phyloP scores from a whole-genome alignment of 2,329 filamentous ascomycete species.

The Hypocreales sp. region DNA sequence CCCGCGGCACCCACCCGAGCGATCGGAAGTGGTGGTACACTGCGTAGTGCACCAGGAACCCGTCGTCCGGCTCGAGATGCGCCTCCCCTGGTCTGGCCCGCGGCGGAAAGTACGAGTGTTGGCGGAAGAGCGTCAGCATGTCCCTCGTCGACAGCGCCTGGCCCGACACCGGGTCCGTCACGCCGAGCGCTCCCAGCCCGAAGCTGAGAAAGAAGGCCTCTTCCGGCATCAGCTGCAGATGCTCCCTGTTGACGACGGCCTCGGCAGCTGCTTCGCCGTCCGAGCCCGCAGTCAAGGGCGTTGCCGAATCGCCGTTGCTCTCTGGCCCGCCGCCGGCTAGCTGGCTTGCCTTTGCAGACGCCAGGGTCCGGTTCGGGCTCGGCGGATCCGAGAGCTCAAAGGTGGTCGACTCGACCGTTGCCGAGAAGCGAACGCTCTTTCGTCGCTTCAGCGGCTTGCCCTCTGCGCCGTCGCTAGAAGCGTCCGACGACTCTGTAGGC shows the following conservation, averaged over 20 bases:
- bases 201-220: conserved; percentile 87
- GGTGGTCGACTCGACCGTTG: conserved; percentile 48
- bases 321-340: conserved; percentile 9
- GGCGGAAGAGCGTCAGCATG: conserved; percentile 53
- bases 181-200: conserved; percentile 55
- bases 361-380: conserved; percentile 21
- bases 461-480: conserved; percentile 9
- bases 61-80: conserved; percentile 55
- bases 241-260: conserved; percentile 45
- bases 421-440: conserved; percentile 59
- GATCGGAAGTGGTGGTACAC: conserved; percentile 95
- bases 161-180: conserved; percentile 35
- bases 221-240: conserved; percentile 80
- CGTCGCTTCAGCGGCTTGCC: conserved; percentile 20
- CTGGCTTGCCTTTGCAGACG: conserved; percentile 8
- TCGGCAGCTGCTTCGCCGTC: conserved; percentile 9
- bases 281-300: not conserved
- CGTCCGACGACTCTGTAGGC: conserved; percentile 3
- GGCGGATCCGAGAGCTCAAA: conserved; percentile 37
- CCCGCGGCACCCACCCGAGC: conserved; percentile 83
- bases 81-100: conserved; percentile 17
- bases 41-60: conserved; percentile 73
- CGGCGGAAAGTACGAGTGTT: conserved; percentile 54
- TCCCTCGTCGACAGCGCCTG: conserved; percentile 32
- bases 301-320: conserved; percentile 4